A percentile compares a stretch with the other conserved stretches of the same genome.
Evolutionary conservation across 345 rosid genomes (phyloP).

Genomic region (Syzygium jambos): DNA sequence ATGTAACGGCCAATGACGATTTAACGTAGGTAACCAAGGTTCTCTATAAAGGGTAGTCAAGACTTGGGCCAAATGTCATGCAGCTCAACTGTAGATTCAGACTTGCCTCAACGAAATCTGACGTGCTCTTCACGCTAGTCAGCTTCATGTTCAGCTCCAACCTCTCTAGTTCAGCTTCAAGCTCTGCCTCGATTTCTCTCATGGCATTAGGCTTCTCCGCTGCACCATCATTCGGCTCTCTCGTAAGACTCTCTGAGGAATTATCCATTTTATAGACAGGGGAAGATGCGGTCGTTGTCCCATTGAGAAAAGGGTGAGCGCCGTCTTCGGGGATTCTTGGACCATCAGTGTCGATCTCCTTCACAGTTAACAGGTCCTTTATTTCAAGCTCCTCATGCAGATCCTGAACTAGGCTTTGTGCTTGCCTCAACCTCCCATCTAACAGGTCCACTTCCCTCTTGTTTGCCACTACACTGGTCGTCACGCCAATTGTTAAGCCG

Average conservation of each 20-base stretch:
- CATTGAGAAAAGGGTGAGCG: not conserved
- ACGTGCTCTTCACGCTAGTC: not conserved
- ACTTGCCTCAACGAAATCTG: constrained; percentile 9
- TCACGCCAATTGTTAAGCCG: constrained; percentile 14
- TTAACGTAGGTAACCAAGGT: not conserved
- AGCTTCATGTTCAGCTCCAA: constrained; percentile 13
- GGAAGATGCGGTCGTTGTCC: not conserved
- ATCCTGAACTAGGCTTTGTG: constrained; percentile 15
- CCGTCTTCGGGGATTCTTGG: not conserved
- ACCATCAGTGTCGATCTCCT: constrained; percentile 3
- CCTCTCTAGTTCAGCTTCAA: constrained; percentile 26
- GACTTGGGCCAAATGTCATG: not conserved
- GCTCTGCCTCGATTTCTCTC: constrained; percentile 30
- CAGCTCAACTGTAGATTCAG: not conserved
- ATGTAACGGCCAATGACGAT: not conserved
- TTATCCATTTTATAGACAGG: not conserved
- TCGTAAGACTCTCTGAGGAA: not conserved
- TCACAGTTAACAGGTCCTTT: constrained; percentile 11
- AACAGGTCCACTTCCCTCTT: constrained; percentile 13
- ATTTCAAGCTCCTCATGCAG: constrained; percentile 27
- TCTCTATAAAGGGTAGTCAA: not conserved
- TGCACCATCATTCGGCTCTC: not conserved
- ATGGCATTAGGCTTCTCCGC: constrained; percentile 3
- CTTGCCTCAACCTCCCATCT: constrained; percentile 12
- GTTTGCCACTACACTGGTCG: not conserved